phyloP scores from a whole-genome alignment of 306 rosid species.

The Fragaria iinumae region DNA sequence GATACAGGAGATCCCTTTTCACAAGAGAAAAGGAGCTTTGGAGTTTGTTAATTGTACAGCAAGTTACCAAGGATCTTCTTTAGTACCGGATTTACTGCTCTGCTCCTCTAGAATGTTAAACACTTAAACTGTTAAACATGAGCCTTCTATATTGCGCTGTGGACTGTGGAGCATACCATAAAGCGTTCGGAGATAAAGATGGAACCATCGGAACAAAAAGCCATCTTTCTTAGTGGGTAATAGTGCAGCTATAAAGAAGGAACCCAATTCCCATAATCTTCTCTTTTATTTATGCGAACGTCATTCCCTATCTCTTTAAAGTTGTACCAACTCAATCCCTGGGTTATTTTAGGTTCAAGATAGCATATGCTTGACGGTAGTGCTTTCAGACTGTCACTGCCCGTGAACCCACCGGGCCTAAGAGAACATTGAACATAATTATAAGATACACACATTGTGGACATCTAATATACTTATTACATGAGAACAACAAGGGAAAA shows the following conservation, averaged over 20 bases:
- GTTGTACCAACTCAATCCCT: background rate
- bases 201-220: conserved; percentile 22
- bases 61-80: background rate
- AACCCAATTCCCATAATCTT: conserved; percentile 46
- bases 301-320: background rate
- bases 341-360: background rate
- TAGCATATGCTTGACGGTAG: background rate
- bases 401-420: background rate
- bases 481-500: conserved; percentile 1
- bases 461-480: background rate
- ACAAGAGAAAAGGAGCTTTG: background rate
- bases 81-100: background rate
- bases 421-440: no score
- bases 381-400: background rate
- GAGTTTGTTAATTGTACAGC: background rate
- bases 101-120: background rate
- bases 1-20: background rate
- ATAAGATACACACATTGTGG: background rate
- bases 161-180: conserved; percentile 14
- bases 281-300: background rate
- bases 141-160: conserved; percentile 12
- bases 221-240: conserved; percentile 34
- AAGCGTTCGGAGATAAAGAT: conserved; percentile 25
- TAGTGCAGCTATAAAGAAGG: conserved; percentile 28
- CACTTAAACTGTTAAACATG: background rate